Conservation (phyloP, 768 basidiomycete genomes). For the Suillus hirtellus region DNA sequence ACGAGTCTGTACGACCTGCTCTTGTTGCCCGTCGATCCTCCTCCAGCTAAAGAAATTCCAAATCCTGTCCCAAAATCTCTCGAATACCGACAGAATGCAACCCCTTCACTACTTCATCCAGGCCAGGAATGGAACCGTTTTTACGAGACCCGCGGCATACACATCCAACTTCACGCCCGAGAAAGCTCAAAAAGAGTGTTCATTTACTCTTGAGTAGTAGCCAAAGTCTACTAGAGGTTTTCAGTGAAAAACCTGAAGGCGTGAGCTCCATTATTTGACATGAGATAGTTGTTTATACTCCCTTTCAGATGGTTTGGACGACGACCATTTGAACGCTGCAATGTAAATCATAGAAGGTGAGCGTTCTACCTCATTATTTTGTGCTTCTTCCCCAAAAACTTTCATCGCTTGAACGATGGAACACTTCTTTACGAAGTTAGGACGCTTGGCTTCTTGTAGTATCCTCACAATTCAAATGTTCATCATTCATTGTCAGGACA, state of each 20-base stretch:
- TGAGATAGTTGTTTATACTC: neutral
- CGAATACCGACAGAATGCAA: conserved; percentile 51
- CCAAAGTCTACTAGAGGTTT: neutral
- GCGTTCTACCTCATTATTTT: neutral
- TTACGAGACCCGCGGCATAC: neutral
- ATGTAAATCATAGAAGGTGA: neutral
- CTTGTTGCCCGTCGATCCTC: conserved; percentile 66
- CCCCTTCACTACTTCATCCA: conserved; percentile 17
- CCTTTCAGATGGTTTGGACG: neutral
- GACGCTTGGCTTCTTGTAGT: neutral
- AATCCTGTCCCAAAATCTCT: conserved; percentile 81
- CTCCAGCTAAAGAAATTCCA: conserved; percentile 72
- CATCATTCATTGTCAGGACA: neutral
- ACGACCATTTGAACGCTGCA: neutral
- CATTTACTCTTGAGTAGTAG: neutral
- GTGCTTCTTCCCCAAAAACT: neutral
- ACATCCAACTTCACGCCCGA: neutral
- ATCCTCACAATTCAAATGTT: neutral
- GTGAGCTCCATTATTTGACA: neutral
- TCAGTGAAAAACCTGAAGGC: neutral
- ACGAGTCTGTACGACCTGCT: conserved; percentile 25
- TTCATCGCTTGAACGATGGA: neutral
- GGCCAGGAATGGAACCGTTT: neutral
- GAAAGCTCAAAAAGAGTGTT: neutral
- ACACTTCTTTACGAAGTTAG: neutral